These are phyloP conservation scores for Botryotinia narcissicola DNA, from an alignment of 2,329 filamentous ascomycete species.

Conservation along the genomic window DNA sequence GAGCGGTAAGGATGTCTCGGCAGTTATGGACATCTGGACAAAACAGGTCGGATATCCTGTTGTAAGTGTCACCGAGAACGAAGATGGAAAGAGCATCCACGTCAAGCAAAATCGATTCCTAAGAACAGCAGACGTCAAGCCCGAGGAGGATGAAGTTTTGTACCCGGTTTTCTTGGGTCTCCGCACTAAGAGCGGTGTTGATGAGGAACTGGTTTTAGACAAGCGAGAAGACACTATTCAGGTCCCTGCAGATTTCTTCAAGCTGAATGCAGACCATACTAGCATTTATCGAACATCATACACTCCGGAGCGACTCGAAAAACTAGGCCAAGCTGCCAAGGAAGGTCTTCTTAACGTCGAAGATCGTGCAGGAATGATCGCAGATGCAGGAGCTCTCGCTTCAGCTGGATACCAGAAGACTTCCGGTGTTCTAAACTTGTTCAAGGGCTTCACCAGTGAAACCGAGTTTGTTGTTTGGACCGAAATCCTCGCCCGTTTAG, in stretches of 20 bases:
- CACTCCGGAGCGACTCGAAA: conserved; percentile 75
- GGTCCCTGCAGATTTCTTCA: conserved; percentile 85
- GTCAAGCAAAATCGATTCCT: conserved; percentile 96
- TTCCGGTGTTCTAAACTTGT: conserved; percentile 78
- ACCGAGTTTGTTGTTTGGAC: conserved; percentile 93
- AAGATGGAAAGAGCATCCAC: conserved; percentile 68
- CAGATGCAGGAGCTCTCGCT: conserved; percentile 85
- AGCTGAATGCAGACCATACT: conserved; percentile 92
- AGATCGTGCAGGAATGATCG: conserved; percentile 91
- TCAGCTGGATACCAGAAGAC: conserved; percentile 92
- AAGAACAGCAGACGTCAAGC: conserved; percentile 86
- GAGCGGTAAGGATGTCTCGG: conserved; percentile 85
- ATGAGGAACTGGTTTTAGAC: conserved; percentile 69
- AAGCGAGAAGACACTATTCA: conserved; percentile 75
- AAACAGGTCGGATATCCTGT: conserved; percentile 95
- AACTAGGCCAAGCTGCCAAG: conserved; percentile 84
- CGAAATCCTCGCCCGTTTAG: conserved; percentile 78
- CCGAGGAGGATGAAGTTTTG: conserved; percentile 83
- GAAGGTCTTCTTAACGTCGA: conserved; percentile 78
- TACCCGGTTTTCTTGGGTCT: conserved; percentile 89
- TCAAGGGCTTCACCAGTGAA: conserved; percentile 84
- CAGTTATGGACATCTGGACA: conserved; percentile 95
- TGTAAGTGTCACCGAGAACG: conserved; percentile 77
- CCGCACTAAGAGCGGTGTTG: conserved; percentile 77
- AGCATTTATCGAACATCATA: conserved; percentile 91